A percentile compares a stretch with the other conserved stretches of the same genome.
Conservation (phyloP, 495 filamentous ascomycete genomes). For the Aspergillus panamensis region DNA sequence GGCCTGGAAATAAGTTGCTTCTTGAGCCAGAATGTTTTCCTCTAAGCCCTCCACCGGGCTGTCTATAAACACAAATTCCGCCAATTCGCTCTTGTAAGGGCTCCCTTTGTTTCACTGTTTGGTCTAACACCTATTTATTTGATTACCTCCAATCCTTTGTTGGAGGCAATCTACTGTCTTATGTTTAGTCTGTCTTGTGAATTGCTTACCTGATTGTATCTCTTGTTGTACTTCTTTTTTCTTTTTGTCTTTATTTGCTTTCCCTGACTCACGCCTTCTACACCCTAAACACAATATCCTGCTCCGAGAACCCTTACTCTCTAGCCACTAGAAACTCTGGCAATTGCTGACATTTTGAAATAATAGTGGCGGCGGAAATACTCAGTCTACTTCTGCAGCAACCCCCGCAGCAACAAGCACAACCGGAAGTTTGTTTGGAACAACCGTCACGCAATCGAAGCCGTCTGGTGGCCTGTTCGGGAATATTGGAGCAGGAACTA, state of each 20-base stretch:
- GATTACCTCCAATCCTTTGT: not conserved
- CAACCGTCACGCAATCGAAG: conserved; percentile 32
- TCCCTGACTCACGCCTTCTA: not conserved
- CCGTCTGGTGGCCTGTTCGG: conserved; percentile 51
- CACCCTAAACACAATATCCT: too few species aligned
- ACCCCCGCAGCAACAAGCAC: conserved; percentile 29
- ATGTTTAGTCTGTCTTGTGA: not conserved
- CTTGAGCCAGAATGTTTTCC: conserved; percentile 43
- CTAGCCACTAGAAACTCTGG: not conserved
- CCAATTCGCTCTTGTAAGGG: conserved; percentile 69
- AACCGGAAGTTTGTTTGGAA: conserved; percentile 40
- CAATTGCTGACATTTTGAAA: not conserved
- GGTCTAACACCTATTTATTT: not conserved
- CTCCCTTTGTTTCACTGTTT: not conserved
- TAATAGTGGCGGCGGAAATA: conserved; percentile 28
- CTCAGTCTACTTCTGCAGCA: conserved; percentile 27
- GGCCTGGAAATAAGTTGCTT: not conserved
- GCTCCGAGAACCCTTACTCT: not conserved
- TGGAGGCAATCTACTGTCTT: too few species aligned
- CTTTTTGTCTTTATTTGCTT: not conserved
- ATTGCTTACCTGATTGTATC: not conserved
- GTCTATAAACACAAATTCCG: conserved; percentile 73
- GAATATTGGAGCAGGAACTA: conserved; percentile 25
- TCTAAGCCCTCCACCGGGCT: conserved; percentile 61
- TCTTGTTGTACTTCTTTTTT: conserved; percentile 2